phyloP scores from a whole-genome alignment of 345 rosid genomes.

The Fremontodendron californicum region DNA sequence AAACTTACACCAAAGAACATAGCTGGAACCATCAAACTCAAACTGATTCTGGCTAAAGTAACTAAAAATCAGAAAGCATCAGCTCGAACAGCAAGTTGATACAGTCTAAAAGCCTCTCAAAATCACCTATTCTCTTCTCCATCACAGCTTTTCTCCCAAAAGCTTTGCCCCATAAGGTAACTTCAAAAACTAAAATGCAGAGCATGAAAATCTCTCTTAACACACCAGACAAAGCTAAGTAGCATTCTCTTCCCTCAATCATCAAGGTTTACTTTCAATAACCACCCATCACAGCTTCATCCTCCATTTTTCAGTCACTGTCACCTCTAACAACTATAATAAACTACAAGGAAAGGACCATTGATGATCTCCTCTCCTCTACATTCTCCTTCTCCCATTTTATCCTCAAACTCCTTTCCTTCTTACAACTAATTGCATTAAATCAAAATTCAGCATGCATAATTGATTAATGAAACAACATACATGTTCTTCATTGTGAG shows the following conservation, averaged over 20 bases:
- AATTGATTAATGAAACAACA: constrained; percentile 10
- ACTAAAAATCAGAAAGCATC: neutral
- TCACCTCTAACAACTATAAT: neutral
- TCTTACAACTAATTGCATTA: neutral
- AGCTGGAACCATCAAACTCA: neutral
- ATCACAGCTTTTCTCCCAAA: neutral
- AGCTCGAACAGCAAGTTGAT: neutral
- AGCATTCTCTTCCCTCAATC: neutral
- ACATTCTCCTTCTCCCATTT: neutral
- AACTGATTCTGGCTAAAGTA: neutral
- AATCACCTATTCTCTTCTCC: neutral
- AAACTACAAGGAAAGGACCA: neutral
- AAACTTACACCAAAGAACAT: neutral
- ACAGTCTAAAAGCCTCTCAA: neutral
- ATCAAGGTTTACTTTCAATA: neutral
- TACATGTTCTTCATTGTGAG: constrained; percentile 89
- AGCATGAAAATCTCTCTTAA: neutral
- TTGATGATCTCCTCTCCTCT: neutral
- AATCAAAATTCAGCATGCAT: constrained; percentile 1
- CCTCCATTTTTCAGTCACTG: neutral
- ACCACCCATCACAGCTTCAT: neutral
- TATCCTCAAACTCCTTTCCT: neutral
- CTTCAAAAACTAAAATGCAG: neutral
- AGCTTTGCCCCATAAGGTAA: neutral
- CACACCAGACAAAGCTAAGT: neutral